Evolutionary conservation across 352 stramenopile genomes (phyloP), one percentile per base, ranked within the genome.

Genomic region (Globisporangium cederbergense): DNA sequence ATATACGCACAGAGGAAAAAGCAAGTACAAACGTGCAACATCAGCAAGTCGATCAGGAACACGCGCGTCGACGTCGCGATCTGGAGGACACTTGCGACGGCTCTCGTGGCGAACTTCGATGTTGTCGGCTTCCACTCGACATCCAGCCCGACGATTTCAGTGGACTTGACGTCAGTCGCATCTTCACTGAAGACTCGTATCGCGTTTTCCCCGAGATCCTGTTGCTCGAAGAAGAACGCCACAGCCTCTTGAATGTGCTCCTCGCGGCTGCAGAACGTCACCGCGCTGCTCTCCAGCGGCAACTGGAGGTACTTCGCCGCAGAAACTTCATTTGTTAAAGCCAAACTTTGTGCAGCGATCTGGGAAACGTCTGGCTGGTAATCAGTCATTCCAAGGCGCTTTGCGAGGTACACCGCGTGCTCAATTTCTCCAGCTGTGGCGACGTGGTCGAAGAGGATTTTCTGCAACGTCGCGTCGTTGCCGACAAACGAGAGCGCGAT

Each of bases 401-500:
- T 69, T 1, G 74, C 64, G 2, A 89, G 55, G 20, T 74, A 55
- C 9, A 57, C 62, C 0, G 76, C 72, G 22, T 73, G 53, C 7
- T 34, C 56, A 9, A 73, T 58, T 59, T 88, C 74, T 34, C 71
- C 68, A 0, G 71, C 70, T 0, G 62, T 69, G 1, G 79, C 67
- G 32, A 88, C 71, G 38, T 86, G 73, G 3, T 76, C 60, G 5
- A 91, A 74, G 10, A 91, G 62, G 22, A 84, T 53, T 8, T 59
- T 61, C 62, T 89, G 79, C 7, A 91, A 72, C 1, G 73, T 74
- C 0, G 57, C 45, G 46, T 91, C 78, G 14, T 74, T 83, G 1
- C 81, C 81, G 7, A 86, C 81, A 65, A 89, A 91, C 6, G 78
- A 78, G 34, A 85, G 66, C 28, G 81, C 81, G 25, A 91, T 62